A percentile compares a stretch with the other conserved stretches of the same genome.
Evolutionary conservation across 495 filamentous ascomycete species (phyloP).

Genomic region (Neurospora pannonica): DNA sequence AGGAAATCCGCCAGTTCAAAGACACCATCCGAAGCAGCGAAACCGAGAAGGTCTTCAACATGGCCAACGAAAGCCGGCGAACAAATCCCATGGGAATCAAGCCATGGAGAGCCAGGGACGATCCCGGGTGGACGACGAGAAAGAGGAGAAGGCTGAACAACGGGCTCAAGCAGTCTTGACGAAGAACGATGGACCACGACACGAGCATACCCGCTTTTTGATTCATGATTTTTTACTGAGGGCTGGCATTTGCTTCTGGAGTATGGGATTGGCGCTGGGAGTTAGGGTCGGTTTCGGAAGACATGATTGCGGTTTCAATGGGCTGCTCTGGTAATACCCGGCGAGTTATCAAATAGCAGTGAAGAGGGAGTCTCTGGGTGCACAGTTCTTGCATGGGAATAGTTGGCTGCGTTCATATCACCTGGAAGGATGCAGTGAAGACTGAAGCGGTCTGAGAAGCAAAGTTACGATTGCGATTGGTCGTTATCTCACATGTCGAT

Average conservation of each 20-base stretch:
- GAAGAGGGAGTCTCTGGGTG: neutral
- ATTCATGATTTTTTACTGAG: neutral
- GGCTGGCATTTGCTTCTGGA: neutral
- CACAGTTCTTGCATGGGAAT: neutral
- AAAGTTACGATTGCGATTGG: neutral
- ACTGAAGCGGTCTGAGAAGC: neutral
- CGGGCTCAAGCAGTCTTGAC: neutral
- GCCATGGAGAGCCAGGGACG: conserved; percentile 38
- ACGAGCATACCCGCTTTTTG: neutral
- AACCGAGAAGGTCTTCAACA: conserved; percentile 30
- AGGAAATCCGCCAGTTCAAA: conserved; percentile 35
- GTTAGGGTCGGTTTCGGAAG: neutral
- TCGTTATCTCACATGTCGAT: neutral
- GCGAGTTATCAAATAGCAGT: neutral
- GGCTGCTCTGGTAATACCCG: neutral
- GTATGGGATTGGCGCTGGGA: neutral
- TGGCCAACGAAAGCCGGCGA: conserved; percentile 33
- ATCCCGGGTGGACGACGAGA: conserved; percentile 36
- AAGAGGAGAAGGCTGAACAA: neutral
- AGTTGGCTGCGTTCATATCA: neutral
- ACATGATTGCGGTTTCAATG: neutral
- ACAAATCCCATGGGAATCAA: conserved; percentile 39
- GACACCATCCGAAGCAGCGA: conserved; percentile 28
- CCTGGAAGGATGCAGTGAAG: neutral
- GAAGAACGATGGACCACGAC: neutral